A percentile compares a stretch with the other conserved stretches of the same genome.
These are phyloP conservation scores for Leptographium procerum DNA, from an alignment of 2,329 filamentous ascomycete species.

Conservation along the genomic window DNA sequence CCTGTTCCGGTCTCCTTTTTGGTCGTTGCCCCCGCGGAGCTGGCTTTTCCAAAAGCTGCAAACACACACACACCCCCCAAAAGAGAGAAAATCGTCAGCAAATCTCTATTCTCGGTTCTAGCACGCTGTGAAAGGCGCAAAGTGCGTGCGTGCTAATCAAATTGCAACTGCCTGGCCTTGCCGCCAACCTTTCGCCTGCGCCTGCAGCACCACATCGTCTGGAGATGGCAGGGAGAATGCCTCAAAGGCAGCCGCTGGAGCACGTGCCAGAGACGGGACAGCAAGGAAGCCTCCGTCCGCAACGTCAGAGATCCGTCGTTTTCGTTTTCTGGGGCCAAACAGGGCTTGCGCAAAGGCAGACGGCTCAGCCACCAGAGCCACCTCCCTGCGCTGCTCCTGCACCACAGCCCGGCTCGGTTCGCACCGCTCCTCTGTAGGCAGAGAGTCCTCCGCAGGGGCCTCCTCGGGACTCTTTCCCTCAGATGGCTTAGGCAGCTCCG, in stretches of 20 bases:
- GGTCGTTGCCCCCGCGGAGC: conserved; percentile 24
- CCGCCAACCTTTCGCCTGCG: conserved; percentile 80
- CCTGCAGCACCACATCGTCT: conserved; percentile 77
- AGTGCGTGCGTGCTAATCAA: not conserved
- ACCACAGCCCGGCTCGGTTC: not conserved
- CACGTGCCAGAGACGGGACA: conserved; percentile 39
- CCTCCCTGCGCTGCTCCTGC: not conserved
- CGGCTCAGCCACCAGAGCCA: conserved; percentile 22
- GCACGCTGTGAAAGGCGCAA: not conserved
- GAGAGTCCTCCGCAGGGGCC: not conserved
- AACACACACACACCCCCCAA: too few species aligned
- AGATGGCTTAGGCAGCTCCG: not conserved
- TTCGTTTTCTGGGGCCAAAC: conserved; percentile 27
- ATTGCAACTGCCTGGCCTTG: conserved; percentile 37
- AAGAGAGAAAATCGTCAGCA: conserved; percentile 19
- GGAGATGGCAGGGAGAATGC: conserved; percentile 79
- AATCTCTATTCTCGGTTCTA: not conserved
- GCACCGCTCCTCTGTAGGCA: not conserved
- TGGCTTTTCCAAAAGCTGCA: conserved; percentile 41
- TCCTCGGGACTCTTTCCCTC: not conserved
- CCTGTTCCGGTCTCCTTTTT: conserved; percentile 20
- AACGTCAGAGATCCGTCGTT: conserved; percentile 12
- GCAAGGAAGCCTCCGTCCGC: conserved; percentile 22
- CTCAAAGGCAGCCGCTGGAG: conserved; percentile 30
- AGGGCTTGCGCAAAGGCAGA: conserved; percentile 47